A percentile compares a stretch with the other conserved stretches of the same genome.
phyloP scores from a whole-genome alignment of 176 grass and related monocot genomes.

The Ensete glaucum region DNA sequence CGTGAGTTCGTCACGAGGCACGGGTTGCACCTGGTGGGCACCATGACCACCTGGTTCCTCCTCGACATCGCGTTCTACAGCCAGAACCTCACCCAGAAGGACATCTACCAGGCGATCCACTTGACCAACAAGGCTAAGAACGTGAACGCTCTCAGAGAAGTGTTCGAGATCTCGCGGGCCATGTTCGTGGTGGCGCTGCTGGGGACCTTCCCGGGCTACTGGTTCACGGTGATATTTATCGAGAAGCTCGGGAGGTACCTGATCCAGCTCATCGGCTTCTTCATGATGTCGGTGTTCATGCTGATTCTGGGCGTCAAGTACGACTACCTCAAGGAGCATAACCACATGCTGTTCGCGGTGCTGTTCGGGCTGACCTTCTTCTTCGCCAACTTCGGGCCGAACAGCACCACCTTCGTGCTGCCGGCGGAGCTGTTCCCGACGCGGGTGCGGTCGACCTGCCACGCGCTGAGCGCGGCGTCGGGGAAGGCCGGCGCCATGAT shows the following conservation, averaged over 20 bases:
- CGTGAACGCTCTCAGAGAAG: conserved; percentile 23
- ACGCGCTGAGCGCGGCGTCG: conserved; percentile 27
- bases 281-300: conserved; percentile 39
- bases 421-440: conserved; percentile 43
- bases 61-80: conserved; percentile 8
- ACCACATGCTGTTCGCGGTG: conserved; percentile 14
- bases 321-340: conserved; percentile 5
- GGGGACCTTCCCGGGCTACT: conserved; percentile 37
- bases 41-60: conserved; percentile 4
- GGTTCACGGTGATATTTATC: conserved; percentile 29
- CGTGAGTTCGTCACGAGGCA: conserved; percentile 17
- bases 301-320: conserved; percentile 17
- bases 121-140: neutral
- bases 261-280: conserved; percentile 34
- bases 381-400: conserved; percentile 48
- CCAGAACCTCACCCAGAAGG: conserved; percentile 20
- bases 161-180: conserved; percentile 23
- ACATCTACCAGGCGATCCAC: conserved; percentile 21
- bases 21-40: conserved; percentile 28
- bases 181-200: conserved; percentile 29
- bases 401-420: conserved; percentile 45
- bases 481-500: conserved; percentile 23
- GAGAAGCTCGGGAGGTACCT: conserved; percentile 27
- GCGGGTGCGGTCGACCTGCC: conserved; percentile 33
- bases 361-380: conserved; percentile 39